A percentile compares a stretch with the other conserved stretches of the same genome.
These are phyloP conservation scores for Pichia kudriavzevii DNA, from an alignment of 1,139 yeast species.

Conservation along the genomic window DNA sequence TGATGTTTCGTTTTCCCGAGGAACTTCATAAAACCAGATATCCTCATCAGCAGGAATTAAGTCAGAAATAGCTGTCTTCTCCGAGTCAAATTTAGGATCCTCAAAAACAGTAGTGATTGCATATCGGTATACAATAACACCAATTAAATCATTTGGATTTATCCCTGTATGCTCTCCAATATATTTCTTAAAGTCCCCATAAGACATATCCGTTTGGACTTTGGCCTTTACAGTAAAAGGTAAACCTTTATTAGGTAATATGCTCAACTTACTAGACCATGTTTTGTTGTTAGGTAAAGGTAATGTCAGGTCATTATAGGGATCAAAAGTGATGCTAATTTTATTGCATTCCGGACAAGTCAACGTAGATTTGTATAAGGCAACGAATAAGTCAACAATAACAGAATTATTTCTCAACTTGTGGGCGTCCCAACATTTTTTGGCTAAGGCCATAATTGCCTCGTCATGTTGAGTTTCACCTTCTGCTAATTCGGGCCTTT, in stretches of 20 bases:
- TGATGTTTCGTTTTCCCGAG: constrained; percentile 35
- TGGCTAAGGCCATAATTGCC: constrained; percentile 58
- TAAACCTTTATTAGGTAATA: constrained; percentile 51
- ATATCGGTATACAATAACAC: constrained; percentile 65
- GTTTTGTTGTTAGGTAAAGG: constrained; percentile 75
- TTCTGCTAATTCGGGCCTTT: constrained; percentile 72
- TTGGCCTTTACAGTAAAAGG: constrained; percentile 60
- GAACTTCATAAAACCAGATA: constrained; percentile 63
- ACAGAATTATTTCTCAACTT: constrained; percentile 77
- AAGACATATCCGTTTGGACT: constrained; percentile 57
- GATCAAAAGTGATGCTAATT: constrained; percentile 87
- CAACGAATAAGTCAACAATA: constrained; percentile 80
- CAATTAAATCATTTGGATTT: constrained; percentile 40
- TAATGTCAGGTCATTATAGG: constrained; percentile 82
- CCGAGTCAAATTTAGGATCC: constrained; percentile 45
- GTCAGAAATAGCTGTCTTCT: constrained; percentile 62
- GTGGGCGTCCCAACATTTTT: constrained; percentile 76
- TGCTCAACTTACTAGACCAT: constrained; percentile 62
- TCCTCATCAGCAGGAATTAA: constrained; percentile 57
- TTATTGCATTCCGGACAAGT: constrained; percentile 81
- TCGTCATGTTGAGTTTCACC: constrained; percentile 50
- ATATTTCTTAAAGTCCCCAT: constrained; percentile 55
- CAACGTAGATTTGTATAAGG: constrained; percentile 81
- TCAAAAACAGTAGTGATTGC: constrained; percentile 68
- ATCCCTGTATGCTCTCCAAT: constrained; percentile 46